These are phyloP conservation scores for Purshia tridentata DNA, from an alignment of 306 rosid species.

Conservation along the genomic window DNA sequence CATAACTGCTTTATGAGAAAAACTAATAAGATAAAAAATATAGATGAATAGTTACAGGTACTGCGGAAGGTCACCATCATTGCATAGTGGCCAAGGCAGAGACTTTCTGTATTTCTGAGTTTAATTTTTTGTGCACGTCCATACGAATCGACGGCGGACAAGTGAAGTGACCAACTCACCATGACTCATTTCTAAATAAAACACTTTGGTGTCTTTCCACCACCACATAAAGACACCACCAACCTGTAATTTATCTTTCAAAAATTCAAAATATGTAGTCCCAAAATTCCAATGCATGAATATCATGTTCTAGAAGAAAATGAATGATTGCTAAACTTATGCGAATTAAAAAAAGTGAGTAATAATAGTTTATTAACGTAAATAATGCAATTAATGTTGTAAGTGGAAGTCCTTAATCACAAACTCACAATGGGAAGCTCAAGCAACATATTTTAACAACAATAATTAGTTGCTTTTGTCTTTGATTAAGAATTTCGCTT, in stretches of 20 bases:
- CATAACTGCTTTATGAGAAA: too few species aligned
- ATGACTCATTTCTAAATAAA: not conserved
- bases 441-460: not conserved
- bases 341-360: not conserved
- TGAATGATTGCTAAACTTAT: constrained; percentile 19
- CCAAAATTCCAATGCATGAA: not conserved
- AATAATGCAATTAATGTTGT: not conserved
- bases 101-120: not conserved
- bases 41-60: not conserved
- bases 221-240: not conserved
- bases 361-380: not conserved
- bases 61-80: constrained; percentile 7
- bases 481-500: constrained; percentile 9
- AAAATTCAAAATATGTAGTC: not conserved
- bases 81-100: not conserved
- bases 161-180: not conserved
- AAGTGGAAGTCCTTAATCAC: not conserved
- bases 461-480: constrained; percentile 12
- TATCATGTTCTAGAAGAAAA: not conserved
- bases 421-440: constrained; percentile 21
- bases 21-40: too few species aligned
- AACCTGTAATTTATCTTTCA: not conserved
- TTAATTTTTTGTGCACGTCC: constrained; percentile 8
- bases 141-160: not conserved
- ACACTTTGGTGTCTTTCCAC: not conserved